phyloP scores from a whole-genome alignment of 805 yeast genomes.

The Starmerella tilneyi region DNA sequence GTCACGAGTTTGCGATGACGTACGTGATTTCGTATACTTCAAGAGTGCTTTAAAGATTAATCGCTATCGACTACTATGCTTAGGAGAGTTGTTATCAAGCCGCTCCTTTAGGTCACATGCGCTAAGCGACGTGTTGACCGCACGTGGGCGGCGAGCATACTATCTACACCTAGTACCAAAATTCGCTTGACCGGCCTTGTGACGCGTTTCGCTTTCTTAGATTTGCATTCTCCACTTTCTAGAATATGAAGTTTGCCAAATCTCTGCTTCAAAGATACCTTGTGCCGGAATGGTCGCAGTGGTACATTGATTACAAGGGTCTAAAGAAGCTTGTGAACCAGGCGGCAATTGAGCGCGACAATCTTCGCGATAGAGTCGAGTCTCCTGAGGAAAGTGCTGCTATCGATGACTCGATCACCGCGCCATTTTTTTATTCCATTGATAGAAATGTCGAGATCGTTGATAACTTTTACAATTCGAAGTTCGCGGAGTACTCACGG shows the following conservation, averaged over 20 bases:
- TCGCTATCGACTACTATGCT: too few relatives aligned
- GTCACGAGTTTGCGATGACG: too few relatives aligned
- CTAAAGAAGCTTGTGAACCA: conserved; percentile 71
- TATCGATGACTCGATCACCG: conserved; percentile 18
- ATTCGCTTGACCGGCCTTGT: background rate
- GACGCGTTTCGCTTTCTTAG: too few relatives aligned
- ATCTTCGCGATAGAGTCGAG: background rate
- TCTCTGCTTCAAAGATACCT: conserved; percentile 58
- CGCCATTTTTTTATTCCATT: conserved; percentile 56
- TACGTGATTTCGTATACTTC: too few relatives aligned
- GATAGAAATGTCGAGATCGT: conserved; percentile 77
- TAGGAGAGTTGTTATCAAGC: too few relatives aligned
- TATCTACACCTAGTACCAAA: too few relatives aligned
- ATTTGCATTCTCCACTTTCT: too few relatives aligned
- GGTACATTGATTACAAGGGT: conserved; percentile 75
- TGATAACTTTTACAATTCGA: conserved; percentile 64
- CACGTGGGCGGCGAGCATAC: too few relatives aligned
- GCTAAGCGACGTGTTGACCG: too few relatives aligned
- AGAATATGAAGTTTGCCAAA: conserved; percentile 26
- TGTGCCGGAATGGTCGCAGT: conserved; percentile 84
- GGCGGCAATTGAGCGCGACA: conserved; percentile 36
- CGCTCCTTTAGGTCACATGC: too few relatives aligned
- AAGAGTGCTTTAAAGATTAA: too few relatives aligned
- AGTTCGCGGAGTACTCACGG: conserved; percentile 62
- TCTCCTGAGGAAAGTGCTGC: background rate